Base-by-base conservation (phyloP, 148 eudicot genomes). In the Diospyros kaki region DNA sequence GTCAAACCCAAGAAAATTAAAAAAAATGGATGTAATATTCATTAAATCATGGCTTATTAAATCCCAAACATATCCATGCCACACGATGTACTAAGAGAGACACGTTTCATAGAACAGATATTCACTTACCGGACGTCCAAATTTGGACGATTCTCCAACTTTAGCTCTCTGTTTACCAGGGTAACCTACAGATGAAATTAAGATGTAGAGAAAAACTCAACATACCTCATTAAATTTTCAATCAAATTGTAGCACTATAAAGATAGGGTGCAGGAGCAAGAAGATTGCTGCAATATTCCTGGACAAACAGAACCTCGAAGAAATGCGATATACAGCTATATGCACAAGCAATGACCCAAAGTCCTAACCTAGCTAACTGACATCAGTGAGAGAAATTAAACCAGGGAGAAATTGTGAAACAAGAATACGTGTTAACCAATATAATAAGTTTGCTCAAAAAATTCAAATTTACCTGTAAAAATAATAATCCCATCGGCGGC, bases 41-140 rank as follows among this genome's bases (percentile, higher is more conserved):
- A 48, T 12, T 6, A 59, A 59, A 50, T 59, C 18, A 12, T 28
- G 56, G 45, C 66, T 45, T 48, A 7, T 6, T 60, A 6, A 43
- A 73, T 53, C 59, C 44, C 17, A 42, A 18, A 46, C 41, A 18
- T 5, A 42, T 50, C 50, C 28, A 9, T 7, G 1, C 53, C 39
- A 63, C 38, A 8, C 4, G 17, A 4, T 4, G 14, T 65, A 68
- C 39, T 58, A 46, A 40, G 17, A 59, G 50, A 44, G 43, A 53
- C 60, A n/a, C 17, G 73, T 9, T 17, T 74, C 28, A 52, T 48
- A 54, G 15, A 38, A 38, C 39, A 18, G 69, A 58, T 52, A 76
- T 52, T 4, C 59, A 63, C 81, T 74, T 75, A 85, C 87, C 75
- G 87, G 87, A 14, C 85, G 87, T 60, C 87, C 87, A 75, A 82